Conservation (phyloP, 768 basidiomycete genomes). For the Leccinum sublutescens region DNA sequence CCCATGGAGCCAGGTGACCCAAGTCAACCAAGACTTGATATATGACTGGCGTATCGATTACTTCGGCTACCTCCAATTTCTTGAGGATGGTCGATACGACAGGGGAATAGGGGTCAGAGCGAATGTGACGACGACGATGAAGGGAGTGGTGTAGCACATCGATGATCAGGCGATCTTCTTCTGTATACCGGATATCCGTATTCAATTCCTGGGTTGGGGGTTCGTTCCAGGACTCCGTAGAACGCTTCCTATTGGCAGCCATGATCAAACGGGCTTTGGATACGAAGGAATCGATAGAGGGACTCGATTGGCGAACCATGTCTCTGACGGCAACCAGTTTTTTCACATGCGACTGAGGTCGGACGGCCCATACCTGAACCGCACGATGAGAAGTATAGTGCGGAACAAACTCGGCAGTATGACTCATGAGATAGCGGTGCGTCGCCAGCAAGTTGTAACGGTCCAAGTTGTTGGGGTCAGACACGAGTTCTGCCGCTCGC, state of each 20-base stretch:
- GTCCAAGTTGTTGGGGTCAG: slow-evolving; percentile 23
- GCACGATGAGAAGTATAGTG: slow-evolving; percentile 43
- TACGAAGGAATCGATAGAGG: slow-evolving; percentile 48
- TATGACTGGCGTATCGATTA: slow-evolving; percentile 29
- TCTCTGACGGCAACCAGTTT: slow-evolving; percentile 46
- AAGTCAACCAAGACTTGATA: slow-evolving; percentile 60
- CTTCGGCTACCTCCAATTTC: slow-evolving; percentile 41
- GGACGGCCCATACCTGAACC: slow-evolving; percentile 56
- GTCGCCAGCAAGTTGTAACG: slow-evolving; percentile 45
- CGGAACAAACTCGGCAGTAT: slow-evolving; percentile 52
- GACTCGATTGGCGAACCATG: slow-evolving; percentile 44
- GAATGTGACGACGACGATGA: slow-evolving; percentile 44
- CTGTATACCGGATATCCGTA: slow-evolving; percentile 40
- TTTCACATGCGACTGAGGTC: slow-evolving; percentile 56
- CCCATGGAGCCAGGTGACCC: slow-evolving; percentile 81
- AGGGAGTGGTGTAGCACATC: slow-evolving; percentile 57
- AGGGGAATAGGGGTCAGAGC: slow-evolving; percentile 61
- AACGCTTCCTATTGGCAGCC: slow-evolving; percentile 30
- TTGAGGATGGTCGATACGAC: slow-evolving; percentile 58
- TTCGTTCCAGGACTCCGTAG: slow-evolving; percentile 30
- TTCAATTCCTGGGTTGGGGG: slow-evolving; percentile 30
- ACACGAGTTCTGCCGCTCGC: slow-evolving; percentile 49
- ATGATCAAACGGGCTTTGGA: slow-evolving; percentile 48
- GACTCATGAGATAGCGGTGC: slow-evolving; percentile 65
- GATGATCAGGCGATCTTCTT: slow-evolving; percentile 56